Conservation (phyloP, 768 basidiomycete species). For the Suillus discolor region DNA sequence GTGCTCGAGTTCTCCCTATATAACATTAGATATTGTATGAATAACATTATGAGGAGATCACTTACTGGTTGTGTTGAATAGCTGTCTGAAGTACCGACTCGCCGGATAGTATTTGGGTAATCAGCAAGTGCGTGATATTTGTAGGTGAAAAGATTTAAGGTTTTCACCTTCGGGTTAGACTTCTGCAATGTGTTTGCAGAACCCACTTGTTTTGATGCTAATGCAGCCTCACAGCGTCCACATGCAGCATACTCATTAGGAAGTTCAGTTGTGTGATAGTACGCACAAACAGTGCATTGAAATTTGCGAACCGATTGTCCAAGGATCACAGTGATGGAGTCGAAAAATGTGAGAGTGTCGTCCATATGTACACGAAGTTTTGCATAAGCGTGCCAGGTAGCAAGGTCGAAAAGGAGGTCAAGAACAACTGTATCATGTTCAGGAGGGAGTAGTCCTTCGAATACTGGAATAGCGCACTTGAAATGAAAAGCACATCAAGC, state of each 20-base stretch:
- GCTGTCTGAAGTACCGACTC: constrained; percentile 36
- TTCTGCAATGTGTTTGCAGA: not conserved
- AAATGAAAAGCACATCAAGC: not conserved
- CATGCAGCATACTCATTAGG: constrained; percentile 29
- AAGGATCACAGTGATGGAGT: constrained; percentile 18
- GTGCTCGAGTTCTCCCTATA: constrained; percentile 43
- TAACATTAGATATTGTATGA: not conserved
- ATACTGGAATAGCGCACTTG: constrained; percentile 38
- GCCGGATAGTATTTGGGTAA: constrained; percentile 13
- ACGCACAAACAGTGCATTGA: constrained; percentile 17
- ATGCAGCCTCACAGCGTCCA: constrained; percentile 12
- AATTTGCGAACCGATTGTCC: constrained; percentile 28
- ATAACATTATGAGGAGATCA: not conserved
- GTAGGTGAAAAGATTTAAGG: constrained; percentile 17
- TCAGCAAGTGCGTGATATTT: constrained; percentile 20
- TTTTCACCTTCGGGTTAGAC: constrained; percentile 9
- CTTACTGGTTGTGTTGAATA: constrained; percentile 39
- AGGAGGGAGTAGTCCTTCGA: constrained; percentile 38
- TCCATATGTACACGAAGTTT: constrained; percentile 37
- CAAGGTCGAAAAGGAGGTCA: constrained; percentile 29
- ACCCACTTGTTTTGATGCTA: not conserved
- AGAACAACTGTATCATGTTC: constrained; percentile 22
- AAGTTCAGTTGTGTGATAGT: constrained; percentile 32
- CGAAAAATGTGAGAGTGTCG: constrained; percentile 24
- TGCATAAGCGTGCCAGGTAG: constrained; percentile 38